A percentile compares a stretch with the other conserved stretches of the same genome.
These are phyloP conservation scores for Capsicum pubescens DNA, from an alignment of 257 asterid genomes.

Conservation along the genomic window DNA sequence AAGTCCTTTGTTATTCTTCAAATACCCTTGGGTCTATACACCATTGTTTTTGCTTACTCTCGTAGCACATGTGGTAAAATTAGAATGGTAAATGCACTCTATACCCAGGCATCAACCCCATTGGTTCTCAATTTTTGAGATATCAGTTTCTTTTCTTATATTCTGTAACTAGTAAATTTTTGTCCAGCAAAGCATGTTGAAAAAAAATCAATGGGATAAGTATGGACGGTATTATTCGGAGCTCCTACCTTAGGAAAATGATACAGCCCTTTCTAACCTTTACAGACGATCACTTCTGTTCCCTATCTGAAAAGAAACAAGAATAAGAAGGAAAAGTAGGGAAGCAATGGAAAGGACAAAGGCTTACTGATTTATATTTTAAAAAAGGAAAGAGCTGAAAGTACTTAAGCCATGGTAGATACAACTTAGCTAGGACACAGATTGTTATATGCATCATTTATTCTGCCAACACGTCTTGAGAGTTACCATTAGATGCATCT, in stretches of 20 bases:
- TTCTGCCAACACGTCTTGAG: slow-evolving; percentile 15
- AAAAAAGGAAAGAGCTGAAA: background rate
- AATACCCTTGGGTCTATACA: background rate
- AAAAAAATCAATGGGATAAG: background rate
- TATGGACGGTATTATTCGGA: background rate
- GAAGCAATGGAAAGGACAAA: background rate
- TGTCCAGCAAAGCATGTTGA: background rate
- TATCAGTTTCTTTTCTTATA: background rate
- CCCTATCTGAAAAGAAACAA: slow-evolving; percentile 4
- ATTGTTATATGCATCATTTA: background rate
- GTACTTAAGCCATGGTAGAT: background rate
- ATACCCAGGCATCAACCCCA: background rate
- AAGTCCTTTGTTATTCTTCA: background rate
- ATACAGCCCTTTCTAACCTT: background rate
- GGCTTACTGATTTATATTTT: background rate
- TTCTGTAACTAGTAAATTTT: background rate
- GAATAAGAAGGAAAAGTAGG: background rate
- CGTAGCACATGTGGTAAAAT: background rate
- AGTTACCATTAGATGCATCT: background rate
- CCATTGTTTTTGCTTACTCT: background rate
- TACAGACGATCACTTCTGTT: background rate
- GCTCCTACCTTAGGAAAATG: background rate
- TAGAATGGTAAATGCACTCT: background rate
- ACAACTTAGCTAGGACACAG: background rate
- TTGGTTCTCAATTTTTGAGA: slow-evolving; percentile 4